Percentiles rank a stretch among this genome's conserved stretches.
Evolutionary conservation across 2,329 filamentous ascomycete species (phyloP).

Genomic region (Colletotrichum graminicola): DNA sequence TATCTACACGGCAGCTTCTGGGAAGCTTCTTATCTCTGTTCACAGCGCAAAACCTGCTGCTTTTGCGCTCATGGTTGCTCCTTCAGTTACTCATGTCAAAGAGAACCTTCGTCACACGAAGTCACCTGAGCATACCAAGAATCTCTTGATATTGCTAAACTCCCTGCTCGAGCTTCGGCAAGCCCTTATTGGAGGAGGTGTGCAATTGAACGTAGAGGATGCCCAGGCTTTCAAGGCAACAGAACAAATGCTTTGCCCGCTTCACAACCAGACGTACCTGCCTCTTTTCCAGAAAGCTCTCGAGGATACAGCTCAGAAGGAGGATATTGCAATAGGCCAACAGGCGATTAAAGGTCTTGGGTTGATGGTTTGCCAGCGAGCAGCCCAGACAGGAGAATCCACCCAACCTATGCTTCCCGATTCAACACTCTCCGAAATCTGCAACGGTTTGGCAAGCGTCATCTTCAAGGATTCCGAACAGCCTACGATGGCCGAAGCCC

Average conservation of each 20-base stretch:
- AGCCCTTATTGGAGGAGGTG: constrained; percentile 51
- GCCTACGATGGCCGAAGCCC: constrained; percentile 36
- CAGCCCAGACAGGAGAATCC: constrained; percentile 43
- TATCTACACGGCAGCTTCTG: constrained; percentile 65
- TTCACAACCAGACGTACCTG: constrained; percentile 60
- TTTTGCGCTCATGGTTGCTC: constrained; percentile 62
- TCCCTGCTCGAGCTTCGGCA: constrained; percentile 63
- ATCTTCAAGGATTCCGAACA: constrained; percentile 46
- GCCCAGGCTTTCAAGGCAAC: constrained; percentile 53
- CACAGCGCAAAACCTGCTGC: constrained; percentile 61
- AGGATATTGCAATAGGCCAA: constrained; percentile 56
- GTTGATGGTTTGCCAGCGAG: constrained; percentile 58
- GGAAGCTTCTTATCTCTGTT: constrained; percentile 64
- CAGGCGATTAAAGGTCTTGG: constrained; percentile 62
- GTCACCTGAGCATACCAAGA: constrained; percentile 62
- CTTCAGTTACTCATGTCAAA: constrained; percentile 62
- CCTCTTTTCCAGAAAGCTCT: constrained; percentile 50
- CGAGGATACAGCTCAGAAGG: constrained; percentile 49
- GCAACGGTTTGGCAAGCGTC: constrained; percentile 46
- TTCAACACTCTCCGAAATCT: constrained; percentile 52
- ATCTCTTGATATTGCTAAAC: constrained; percentile 64
- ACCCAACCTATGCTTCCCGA: constrained; percentile 36
- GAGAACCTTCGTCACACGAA: constrained; percentile 64
- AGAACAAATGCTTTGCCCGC: constrained; percentile 53
- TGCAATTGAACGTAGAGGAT: constrained; percentile 51